phyloP scores from a whole-genome alignment of 805 yeast genomes.

The Saccharomyces kudriavzevii region DNA sequence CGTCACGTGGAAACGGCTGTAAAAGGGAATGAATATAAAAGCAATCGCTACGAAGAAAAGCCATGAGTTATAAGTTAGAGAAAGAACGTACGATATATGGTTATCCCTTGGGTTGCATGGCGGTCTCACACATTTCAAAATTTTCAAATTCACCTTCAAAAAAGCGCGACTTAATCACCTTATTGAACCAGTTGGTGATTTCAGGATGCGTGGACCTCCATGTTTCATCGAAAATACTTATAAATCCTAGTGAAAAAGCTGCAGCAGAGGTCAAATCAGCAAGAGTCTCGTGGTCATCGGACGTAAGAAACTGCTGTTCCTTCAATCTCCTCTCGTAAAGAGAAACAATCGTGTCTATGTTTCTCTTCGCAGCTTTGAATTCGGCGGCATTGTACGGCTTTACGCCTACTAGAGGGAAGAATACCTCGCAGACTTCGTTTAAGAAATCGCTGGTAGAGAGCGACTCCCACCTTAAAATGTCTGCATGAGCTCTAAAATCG shows the following conservation, averaged over 20 bases:
- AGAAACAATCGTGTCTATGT: slow-evolving; percentile 33
- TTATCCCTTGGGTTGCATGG: background rate
- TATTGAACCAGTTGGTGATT: slow-evolving; percentile 25
- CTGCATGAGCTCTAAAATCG: slow-evolving; percentile 35
- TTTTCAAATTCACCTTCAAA: background rate
- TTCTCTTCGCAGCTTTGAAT: slow-evolving; percentile 37
- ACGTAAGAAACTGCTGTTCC: slow-evolving; percentile 57
- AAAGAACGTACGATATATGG: background rate
- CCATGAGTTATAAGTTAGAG: background rate
- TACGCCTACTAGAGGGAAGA: slow-evolving; percentile 53
- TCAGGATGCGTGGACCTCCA: slow-evolving; percentile 58
- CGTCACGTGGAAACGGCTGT: background rate
- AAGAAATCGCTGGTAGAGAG: slow-evolving; percentile 62
- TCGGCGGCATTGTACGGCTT: slow-evolving; percentile 66
- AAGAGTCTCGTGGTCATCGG: slow-evolving; percentile 53
- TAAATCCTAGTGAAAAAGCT: slow-evolving; percentile 29
- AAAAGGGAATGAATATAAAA: background rate
- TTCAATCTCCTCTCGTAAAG: slow-evolving; percentile 50
- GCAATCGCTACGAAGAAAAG: background rate
- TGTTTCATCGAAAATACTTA: slow-evolving; percentile 48
- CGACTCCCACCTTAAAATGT: slow-evolving; percentile 66
- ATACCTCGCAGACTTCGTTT: slow-evolving; percentile 37
- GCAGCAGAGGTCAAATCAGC: slow-evolving; percentile 19
- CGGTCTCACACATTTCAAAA: background rate
- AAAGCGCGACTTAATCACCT: slow-evolving; percentile 2